phyloP scores from a whole-genome alignment of 2,329 filamentous ascomycete species.

The Trichoderma koningiopsis region DNA sequence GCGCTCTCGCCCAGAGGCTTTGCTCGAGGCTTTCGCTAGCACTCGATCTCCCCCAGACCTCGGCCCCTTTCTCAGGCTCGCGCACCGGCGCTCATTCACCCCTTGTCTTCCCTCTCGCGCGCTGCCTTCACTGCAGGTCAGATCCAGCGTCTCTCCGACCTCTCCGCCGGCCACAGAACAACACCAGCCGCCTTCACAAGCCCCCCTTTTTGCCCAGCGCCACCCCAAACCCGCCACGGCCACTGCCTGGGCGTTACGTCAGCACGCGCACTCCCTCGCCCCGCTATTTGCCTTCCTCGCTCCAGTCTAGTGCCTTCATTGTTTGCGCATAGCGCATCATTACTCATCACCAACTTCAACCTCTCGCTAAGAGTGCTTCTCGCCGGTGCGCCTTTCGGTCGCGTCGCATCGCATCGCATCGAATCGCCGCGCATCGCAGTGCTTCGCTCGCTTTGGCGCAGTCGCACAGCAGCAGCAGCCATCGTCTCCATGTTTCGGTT shows the following conservation, averaged over 20 bases:
- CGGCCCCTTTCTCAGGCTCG: slow-evolving; percentile 5
- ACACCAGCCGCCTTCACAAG: slow-evolving; percentile 28
- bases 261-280: slow-evolving; percentile 33
- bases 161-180: slow-evolving; percentile 37
- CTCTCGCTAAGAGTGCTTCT: slow-evolving; percentile 9
- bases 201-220: slow-evolving; percentile 27
- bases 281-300: slow-evolving; percentile 26
- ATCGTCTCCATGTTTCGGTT: slow-evolving; percentile 63
- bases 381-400: slow-evolving; percentile 27
- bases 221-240: slow-evolving; percentile 14
- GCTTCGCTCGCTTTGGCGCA: slow-evolving; percentile 22
- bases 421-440: slow-evolving; percentile 23
- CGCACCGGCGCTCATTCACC: slow-evolving; percentile 24
- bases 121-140: slow-evolving; percentile 25
- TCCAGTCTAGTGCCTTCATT: slow-evolving; percentile 23
- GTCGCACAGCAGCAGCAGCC: slow-evolving; percentile 30
- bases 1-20: slow-evolving; percentile 32
- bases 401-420: slow-evolving; percentile 33
- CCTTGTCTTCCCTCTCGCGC: slow-evolving; percentile 25
- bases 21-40: slow-evolving; percentile 53
- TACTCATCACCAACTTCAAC: slow-evolving; percentile 11
- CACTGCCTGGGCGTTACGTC: slow-evolving; percentile 37
- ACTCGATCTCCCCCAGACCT: slow-evolving; percentile 41
- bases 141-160: slow-evolving; percentile 26
- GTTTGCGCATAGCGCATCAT: slow-evolving; percentile 11